A percentile compares a stretch with the other conserved stretches of the same genome.
phyloP scores from a whole-genome alignment of 2,329 filamentous ascomycete species.

The Colletotrichum scovillei region DNA sequence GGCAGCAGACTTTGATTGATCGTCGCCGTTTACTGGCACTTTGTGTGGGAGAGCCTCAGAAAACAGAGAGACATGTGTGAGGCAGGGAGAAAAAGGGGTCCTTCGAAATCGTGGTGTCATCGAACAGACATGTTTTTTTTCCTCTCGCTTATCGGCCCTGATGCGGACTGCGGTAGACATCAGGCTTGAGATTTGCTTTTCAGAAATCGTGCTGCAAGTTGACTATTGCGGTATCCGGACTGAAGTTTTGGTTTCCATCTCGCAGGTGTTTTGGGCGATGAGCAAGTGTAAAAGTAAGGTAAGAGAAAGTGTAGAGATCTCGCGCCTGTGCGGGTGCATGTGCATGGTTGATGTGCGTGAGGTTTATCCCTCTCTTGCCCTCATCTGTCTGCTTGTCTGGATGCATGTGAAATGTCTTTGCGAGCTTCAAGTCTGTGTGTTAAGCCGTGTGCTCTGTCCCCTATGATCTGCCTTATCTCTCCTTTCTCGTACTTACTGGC shows the following conservation, averaged over 20 bases:
- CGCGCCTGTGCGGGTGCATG: not conserved
- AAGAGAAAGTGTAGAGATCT: not conserved
- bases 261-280: not conserved
- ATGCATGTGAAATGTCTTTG: not conserved
- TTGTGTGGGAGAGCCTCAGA: not conserved
- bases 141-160: constrained; percentile 10
- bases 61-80: not conserved
- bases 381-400: too few relatives aligned
- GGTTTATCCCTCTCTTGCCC: not conserved
- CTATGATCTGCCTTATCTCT: not conserved
- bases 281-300: too few relatives aligned
- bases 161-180: not conserved
- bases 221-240: not conserved
- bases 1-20: not conserved
- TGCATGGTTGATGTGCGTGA: not conserved
- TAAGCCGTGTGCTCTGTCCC: not conserved
- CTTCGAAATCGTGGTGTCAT: constrained; percentile 12
- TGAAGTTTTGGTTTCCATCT: not conserved
- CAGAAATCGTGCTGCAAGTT: not conserved
- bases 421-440: not conserved
- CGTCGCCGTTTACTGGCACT: not conserved
- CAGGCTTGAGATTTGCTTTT: constrained; percentile 16
- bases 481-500: not conserved
- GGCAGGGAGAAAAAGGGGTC: not conserved
- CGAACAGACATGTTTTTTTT: constrained; percentile 4